Evolutionary conservation across 2,329 filamentous ascomycete genomes (phyloP), one percentile per base, ranked within the genome.

Genomic region (Penicillium sp.): DNA sequence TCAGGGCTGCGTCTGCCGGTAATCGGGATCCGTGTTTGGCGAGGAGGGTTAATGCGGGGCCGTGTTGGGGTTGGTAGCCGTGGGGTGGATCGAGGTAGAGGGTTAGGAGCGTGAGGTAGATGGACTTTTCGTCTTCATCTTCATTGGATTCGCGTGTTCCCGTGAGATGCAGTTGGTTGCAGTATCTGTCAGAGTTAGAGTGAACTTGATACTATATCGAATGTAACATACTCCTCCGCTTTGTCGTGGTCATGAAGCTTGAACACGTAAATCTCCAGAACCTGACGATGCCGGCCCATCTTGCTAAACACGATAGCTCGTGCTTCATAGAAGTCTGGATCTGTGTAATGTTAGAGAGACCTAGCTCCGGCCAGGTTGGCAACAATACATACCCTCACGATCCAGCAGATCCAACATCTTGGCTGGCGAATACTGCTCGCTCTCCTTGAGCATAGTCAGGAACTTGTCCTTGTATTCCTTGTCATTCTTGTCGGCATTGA

Each of bases 211-310:
- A 23, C 20, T 44, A 46, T 20, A 12, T 46, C 24, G 24, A 42
- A 25, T 35, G 31, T 12, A 41, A 77, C 83, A 54, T 75, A 95
- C 86, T 95, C 89, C 79, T 98, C 93, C 28, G 93, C 93, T 71
- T 95, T 97, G 10, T 75, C 76, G 55, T 88, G 92, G 67, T 95
- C 86, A 58, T 87, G 76, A 68, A 98, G 81, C 68, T 92, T 93
- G 73, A 96, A 98, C 25, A 97, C 92, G 67, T 95, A 98, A 45
- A 98, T 95, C 66, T 93, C 87, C n/a, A 98, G 75, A 0, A 93
- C 93, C 71, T 97, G 90, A 66, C 89, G 91, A 72, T 98, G 91
- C 61, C 92, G 87, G 6, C 89, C 89, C 88, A 97, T 95, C 60
- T 93, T 95, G 70, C 89, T 90, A 33, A 97, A 81, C 18, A 97